Conservation (phyloP, 1,284 basidiomycete species). For the Pseudomicrostroma phylloplanum region DNA sequence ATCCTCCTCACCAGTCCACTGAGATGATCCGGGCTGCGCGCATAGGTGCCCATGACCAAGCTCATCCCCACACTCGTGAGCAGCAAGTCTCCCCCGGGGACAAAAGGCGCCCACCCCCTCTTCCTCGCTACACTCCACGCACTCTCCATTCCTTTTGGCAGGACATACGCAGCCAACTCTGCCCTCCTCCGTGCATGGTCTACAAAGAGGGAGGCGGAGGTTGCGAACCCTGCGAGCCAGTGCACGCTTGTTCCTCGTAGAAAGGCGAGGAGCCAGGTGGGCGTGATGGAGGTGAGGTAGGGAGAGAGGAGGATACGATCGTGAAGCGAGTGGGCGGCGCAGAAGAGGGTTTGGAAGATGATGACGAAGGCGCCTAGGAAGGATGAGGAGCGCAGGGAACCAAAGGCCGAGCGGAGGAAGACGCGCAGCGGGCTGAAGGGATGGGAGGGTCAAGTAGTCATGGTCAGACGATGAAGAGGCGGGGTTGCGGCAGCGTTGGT, state of each 20-base stretch:
- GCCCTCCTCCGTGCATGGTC: conserved; percentile 75
- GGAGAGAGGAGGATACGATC: conserved; percentile 21
- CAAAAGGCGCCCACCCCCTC: conserved; percentile 66
- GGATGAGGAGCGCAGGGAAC: conserved; percentile 75
- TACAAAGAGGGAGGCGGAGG: conserved; percentile 73
- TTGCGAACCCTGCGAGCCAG: conserved; percentile 68
- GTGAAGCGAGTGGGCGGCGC: conserved; percentile 64
- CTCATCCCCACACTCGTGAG: conserved; percentile 69
- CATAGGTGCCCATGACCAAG: conserved; percentile 77
- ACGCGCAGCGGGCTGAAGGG: conserved; percentile 19
- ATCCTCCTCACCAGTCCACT: conserved; percentile 79
- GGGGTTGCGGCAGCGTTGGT: too few relatives aligned
- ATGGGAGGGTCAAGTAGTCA: too few relatives aligned
- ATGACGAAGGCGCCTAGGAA: conserved; percentile 81
- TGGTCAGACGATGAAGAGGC: too few relatives aligned
- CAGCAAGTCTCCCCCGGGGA: conserved; percentile 63
- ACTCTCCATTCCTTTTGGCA: conserved; percentile 67
- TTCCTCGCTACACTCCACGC: conserved; percentile 74
- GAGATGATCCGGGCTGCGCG: conserved; percentile 82
- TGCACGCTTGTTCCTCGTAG: conserved; percentile 62
- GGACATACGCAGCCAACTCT: conserved; percentile 87
- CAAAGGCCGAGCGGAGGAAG: conserved; percentile 59
- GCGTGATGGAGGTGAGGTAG: conserved; percentile 29
- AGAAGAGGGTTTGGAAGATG: conserved; percentile 80
- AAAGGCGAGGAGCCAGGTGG: conserved; percentile 57